A percentile compares a stretch with the other conserved stretches of the same genome.
Evolutionary conservation across 768 basidiomycete species (phyloP).

Genomic region (Collybia sordida): DNA sequence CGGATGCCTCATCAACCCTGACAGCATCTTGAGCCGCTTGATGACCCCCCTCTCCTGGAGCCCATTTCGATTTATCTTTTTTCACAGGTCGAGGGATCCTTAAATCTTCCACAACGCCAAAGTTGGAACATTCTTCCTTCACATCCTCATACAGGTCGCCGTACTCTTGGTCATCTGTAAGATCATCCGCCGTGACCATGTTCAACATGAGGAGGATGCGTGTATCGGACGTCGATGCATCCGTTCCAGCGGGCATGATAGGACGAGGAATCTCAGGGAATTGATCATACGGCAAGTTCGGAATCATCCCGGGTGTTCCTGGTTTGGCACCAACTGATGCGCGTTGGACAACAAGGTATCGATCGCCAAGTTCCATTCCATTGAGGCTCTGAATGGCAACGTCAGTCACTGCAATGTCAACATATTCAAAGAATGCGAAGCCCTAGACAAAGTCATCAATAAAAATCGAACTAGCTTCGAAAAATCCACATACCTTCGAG

Average conservation of each 20-base stretch:
- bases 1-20: slow-evolving; percentile 82
- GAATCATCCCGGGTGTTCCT: slow-evolving; percentile 60
- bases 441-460: slow-evolving; percentile 57
- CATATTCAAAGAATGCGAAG: slow-evolving; percentile 99
- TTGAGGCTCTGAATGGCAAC: slow-evolving; percentile 95
- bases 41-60: slow-evolving; percentile 55
- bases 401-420: slow-evolving; percentile 85
- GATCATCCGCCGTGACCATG: slow-evolving; percentile 96
- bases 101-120: slow-evolving; percentile 80
- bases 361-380: slow-evolving; percentile 97
- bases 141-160: slow-evolving; percentile 94
- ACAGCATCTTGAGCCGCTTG: slow-evolving; percentile 66
- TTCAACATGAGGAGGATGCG: slow-evolving; percentile 96
- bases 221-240: slow-evolving; percentile 52
- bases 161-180: slow-evolving; percentile 89
- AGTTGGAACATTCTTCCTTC: slow-evolving; percentile 83
- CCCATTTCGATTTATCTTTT: slow-evolving; percentile 82
- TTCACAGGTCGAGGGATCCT: slow-evolving; percentile 88
- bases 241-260: slow-evolving; percentile 79
- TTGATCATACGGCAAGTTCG: slow-evolving; percentile 74
- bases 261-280: slow-evolving; percentile 85
- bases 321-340: slow-evolving; percentile 92
- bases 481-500: slow-evolving; percentile 64
- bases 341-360: slow-evolving; percentile 93
- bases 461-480: neutral